Evolutionary conservation across 2,329 filamentous ascomycete genomes (phyloP), one percentile per base, ranked within the genome.

Genomic region (Phialophora macrospora): DNA sequence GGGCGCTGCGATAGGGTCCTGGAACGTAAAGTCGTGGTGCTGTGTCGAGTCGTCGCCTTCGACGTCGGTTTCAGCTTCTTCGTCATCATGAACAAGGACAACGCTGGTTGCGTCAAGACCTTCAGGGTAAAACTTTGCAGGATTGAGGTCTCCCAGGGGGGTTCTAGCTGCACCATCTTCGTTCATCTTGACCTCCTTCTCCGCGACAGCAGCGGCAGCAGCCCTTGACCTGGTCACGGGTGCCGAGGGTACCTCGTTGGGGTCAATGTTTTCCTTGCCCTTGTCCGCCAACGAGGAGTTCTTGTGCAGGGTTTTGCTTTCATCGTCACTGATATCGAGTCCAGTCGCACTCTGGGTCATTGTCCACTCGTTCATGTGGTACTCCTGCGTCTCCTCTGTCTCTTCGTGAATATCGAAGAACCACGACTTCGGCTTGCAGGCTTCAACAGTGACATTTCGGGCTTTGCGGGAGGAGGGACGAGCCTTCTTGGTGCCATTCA

Each of bases 331-430:
- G 74, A 98, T 92, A 75, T 98, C 94, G 3, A 98, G 85, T 11
- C 61, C 63, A 69, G 90, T 89, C 7, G 94, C 94, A 63, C 90
- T 90, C 80, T 97, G 94, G 78, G 97, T 91, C 80, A 98, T 91
- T 20, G 71, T 71, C 71, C 71, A 72, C 44, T 72, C 71, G 48
- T 69, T 71, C 46, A 97, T 82, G 74, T 96, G 97, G 73, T 93
- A 92, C 78, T 95, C 91, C 75, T 96, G 90, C 75, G 97, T 91
- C 75, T 97, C 91, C 7, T 90, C 87, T 0, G 91, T 92, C 77
- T 99, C 94, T 75, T 97, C 92, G 75, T 97, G 89, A 74, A 99
- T 98, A 65, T 94, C 90, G 75, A 99, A 98, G 81, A 90, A 90
- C 93, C 93, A 97, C 65, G 77, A 75, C 65, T 83, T 84, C 24